phyloP scores from a whole-genome alignment of 768 basidiomycete genomes.

The Paxillus rubicundulus region DNA sequence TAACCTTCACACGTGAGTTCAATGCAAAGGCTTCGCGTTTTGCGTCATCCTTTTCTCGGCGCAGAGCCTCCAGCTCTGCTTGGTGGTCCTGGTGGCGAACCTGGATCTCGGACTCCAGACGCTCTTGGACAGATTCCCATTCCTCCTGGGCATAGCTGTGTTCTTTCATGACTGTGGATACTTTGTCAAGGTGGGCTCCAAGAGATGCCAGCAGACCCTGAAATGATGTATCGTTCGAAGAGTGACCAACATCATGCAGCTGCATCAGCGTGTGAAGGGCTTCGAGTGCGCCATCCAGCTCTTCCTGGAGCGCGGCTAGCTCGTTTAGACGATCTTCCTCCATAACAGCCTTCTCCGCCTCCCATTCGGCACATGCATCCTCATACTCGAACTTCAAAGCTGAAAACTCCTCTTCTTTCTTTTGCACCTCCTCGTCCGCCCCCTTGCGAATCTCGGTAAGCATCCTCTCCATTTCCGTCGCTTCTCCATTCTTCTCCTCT shows the following conservation, averaged over 20 bases:
- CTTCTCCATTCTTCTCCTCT: slow-evolving; percentile 42
- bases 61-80: slow-evolving; percentile 52
- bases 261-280: slow-evolving; percentile 52
- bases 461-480: slow-evolving; percentile 39
- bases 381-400: slow-evolving; percentile 41
- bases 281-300: slow-evolving; percentile 49
- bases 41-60: slow-evolving; percentile 50
- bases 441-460: slow-evolving; percentile 35
- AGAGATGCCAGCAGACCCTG: slow-evolving; percentile 49
- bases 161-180: slow-evolving; percentile 44
- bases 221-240: slow-evolving; percentile 48
- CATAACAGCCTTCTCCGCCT: slow-evolving; percentile 45
- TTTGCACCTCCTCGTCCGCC: slow-evolving; percentile 38
- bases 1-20: slow-evolving; percentile 41
- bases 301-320: slow-evolving; percentile 44
- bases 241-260: slow-evolving; percentile 53
- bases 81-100: slow-evolving; percentile 47
- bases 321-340: slow-evolving; percentile 52
- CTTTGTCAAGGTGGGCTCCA: slow-evolving; percentile 48
- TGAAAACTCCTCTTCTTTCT: slow-evolving; percentile 39
- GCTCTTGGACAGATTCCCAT: slow-evolving; percentile 44
- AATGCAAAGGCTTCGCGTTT: slow-evolving; percentile 39
- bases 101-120: slow-evolving; percentile 50
- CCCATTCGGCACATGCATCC: slow-evolving; percentile 48
- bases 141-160: slow-evolving; percentile 44